Evolutionary conservation across 2,329 filamentous ascomycete species (phyloP).

Genomic region (Trichoderma pleuroti): DNA sequence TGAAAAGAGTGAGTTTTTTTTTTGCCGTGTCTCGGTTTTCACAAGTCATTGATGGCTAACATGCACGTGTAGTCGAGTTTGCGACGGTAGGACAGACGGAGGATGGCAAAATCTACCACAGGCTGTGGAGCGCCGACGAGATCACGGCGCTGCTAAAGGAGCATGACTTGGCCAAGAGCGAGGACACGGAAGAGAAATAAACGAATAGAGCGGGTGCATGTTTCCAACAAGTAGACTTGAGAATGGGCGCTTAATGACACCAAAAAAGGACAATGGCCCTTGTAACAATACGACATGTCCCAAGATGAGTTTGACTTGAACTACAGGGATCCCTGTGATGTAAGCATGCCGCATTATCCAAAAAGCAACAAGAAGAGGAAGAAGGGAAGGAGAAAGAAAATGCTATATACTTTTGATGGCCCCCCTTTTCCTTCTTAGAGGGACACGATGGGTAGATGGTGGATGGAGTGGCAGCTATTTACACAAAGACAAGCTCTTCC

Average conservation of each 20-base stretch:
- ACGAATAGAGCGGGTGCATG: slow-evolving; percentile 44
- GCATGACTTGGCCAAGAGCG: slow-evolving; percentile 88
- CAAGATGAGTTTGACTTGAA: background rate
- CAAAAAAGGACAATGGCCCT: background rate
- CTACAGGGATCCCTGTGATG: background rate
- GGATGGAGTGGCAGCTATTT: background rate
- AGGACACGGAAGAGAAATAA: slow-evolving; percentile 67
- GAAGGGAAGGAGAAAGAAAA: background rate
- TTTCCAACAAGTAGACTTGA: background rate
- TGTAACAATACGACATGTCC: slow-evolving; percentile 23
- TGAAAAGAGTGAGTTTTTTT: slow-evolving; percentile 84
- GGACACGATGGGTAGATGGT: background rate
- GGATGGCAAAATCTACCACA: slow-evolving; percentile 95
- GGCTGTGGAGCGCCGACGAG: slow-evolving; percentile 94
- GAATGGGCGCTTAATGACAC: slow-evolving; percentile 20
- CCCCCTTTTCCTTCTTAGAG: background rate
- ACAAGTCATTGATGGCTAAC: slow-evolving; percentile 20
- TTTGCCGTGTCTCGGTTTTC: background rate
- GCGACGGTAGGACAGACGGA: slow-evolving; percentile 95
- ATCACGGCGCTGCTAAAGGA: slow-evolving; percentile 92
- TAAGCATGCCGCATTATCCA: background rate
- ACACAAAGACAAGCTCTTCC: background rate
- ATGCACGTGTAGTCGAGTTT: slow-evolving; percentile 71
- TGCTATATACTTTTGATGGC: background rate
- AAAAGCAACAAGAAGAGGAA: background rate